A percentile compares a stretch with the other conserved stretches of the same genome.
These are phyloP conservation scores for Paspalum notatum DNA, from an alignment of 176 grass and related monocot species.

Conservation along the genomic window DNA sequence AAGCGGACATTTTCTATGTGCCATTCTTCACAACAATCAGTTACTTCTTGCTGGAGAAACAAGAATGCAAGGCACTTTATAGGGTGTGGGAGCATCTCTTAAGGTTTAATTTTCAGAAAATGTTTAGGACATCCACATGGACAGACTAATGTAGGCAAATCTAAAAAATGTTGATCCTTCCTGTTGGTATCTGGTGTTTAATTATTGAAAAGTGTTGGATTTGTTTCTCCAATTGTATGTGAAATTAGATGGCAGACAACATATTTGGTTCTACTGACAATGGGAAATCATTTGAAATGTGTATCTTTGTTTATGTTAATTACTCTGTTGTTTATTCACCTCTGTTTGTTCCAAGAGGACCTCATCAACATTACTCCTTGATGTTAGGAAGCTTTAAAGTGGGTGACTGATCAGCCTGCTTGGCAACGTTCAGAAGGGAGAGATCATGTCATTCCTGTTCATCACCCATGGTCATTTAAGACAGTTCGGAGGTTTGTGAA, in stretches of 20 bases:
- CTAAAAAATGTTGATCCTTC: slow-evolving; percentile 10
- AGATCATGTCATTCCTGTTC: slow-evolving; percentile 97
- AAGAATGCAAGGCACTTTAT: slow-evolving; percentile 99
- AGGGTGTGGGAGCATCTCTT: slow-evolving; percentile 91
- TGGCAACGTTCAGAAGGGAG: slow-evolving; percentile 95
- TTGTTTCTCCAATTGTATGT: slow-evolving; percentile 1
- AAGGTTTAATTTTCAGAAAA: slow-evolving; percentile 85
- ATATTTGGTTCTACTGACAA: slow-evolving; percentile 16
- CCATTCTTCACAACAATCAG: slow-evolving; percentile 98
- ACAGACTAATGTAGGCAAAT: slow-evolving; percentile 12
- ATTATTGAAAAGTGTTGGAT: slow-evolving; percentile 7
- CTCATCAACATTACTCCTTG: slow-evolving; percentile 36
- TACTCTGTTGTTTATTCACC: slow-evolving; percentile 21
- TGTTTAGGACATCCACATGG: slow-evolving; percentile 44
- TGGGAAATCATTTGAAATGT: slow-evolving; percentile 4
- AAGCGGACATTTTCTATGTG: slow-evolving; percentile 91
- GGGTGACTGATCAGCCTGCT: slow-evolving; percentile 89
- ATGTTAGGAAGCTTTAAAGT: slow-evolving; percentile 88
- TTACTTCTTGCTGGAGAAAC: slow-evolving; percentile 95
- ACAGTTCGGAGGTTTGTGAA: slow-evolving; percentile 87
- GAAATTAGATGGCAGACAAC: background rate
- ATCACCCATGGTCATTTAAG: slow-evolving; percentile 99
- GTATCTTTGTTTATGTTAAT: slow-evolving; percentile 1
- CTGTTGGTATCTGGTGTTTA: background rate
- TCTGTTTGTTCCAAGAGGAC: slow-evolving; percentile 38